phyloP scores from a whole-genome alignment of 495 filamentous ascomycete genomes.

The Pyrenula aspistea region DNA sequence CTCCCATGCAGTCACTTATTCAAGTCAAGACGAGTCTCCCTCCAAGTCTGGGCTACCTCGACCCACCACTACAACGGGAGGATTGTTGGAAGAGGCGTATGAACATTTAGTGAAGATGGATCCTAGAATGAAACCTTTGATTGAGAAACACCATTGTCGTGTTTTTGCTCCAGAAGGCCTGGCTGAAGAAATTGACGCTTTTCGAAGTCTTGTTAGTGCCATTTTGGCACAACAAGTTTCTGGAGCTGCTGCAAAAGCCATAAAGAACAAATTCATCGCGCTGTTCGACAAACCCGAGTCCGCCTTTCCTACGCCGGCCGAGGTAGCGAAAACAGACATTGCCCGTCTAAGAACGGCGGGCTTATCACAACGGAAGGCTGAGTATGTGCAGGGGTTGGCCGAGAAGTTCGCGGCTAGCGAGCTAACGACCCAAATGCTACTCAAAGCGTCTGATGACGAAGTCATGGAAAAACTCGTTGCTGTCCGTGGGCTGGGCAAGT shows the following conservation, averaged over 20 bases:
- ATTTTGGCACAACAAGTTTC: constrained; percentile 97
- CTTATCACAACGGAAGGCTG: constrained; percentile 83
- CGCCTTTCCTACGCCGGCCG: constrained; percentile 63
- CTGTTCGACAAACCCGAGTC: constrained; percentile 40
- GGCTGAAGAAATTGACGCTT: constrained; percentile 76
- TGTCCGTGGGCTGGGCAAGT: constrained; percentile 75
- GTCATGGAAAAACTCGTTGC: constrained; percentile 69
- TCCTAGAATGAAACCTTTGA: constrained; percentile 55
- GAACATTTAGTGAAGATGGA: constrained; percentile 69
- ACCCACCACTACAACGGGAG: constrained; percentile 52
- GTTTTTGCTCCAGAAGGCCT: constrained; percentile 76
- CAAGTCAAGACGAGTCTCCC: constrained; percentile 40
- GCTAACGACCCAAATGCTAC: constrained; percentile 61
- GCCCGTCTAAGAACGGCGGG: constrained; percentile 67
- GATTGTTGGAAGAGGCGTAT: constrained; percentile 64
- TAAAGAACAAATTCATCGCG: constrained; percentile 71
- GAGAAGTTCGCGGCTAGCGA: constrained; percentile 67
- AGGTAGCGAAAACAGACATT: constrained; percentile 50
- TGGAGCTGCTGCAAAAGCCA: constrained; percentile 76
- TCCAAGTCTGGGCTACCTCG: constrained; percentile 39
- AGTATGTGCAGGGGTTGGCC: constrained; percentile 79
- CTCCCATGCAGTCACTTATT: constrained; percentile 51
- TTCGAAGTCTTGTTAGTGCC: constrained; percentile 64
- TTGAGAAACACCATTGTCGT: constrained; percentile 62
- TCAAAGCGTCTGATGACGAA: constrained; percentile 72